These are phyloP conservation scores for Danielozyma ontarioensis DNA, from an alignment of 805 yeast species.

Conservation along the genomic window DNA sequence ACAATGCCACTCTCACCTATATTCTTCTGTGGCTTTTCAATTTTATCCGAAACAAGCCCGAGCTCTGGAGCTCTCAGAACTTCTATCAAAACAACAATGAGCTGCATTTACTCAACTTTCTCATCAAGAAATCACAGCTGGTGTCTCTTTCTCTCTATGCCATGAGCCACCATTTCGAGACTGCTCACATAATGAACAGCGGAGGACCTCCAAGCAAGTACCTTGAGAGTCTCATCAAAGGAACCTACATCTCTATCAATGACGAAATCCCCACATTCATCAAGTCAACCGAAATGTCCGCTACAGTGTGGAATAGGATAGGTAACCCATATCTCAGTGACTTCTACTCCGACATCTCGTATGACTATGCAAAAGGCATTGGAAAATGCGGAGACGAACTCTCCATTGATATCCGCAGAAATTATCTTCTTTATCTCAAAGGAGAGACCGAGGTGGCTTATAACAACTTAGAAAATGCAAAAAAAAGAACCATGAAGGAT, in stretches of 20 bases:
- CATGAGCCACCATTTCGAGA: constrained; percentile 62
- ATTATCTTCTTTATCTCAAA: constrained; percentile 27
- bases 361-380: constrained; percentile 30
- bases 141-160: constrained; percentile 48
- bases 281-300: constrained; percentile 40
- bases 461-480: constrained; percentile 26
- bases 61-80: constrained; percentile 39
- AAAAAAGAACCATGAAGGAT: constrained; percentile 19
- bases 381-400: constrained; percentile 35
- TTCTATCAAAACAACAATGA: constrained; percentile 46
- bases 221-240: constrained; percentile 53
- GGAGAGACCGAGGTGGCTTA: constrained; percentile 41
- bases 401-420: constrained; percentile 34
- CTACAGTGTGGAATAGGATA: constrained; percentile 47
- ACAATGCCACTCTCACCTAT: constrained; percentile 64
- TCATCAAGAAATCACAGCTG: constrained; percentile 49
- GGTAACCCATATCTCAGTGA: constrained; percentile 46
- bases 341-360: constrained; percentile 43
- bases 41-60: constrained; percentile 65
- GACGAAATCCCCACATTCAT: constrained; percentile 40
- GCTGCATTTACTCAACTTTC: constrained; percentile 61
- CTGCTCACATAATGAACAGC: constrained; percentile 47
- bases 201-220: constrained; percentile 43
- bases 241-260: constrained; percentile 50
- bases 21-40: constrained; percentile 70